Percentiles rank a stretch among this genome's conserved stretches.
phyloP scores from a whole-genome alignment of 495 filamentous ascomycete species.

The Penicillium soppii region DNA sequence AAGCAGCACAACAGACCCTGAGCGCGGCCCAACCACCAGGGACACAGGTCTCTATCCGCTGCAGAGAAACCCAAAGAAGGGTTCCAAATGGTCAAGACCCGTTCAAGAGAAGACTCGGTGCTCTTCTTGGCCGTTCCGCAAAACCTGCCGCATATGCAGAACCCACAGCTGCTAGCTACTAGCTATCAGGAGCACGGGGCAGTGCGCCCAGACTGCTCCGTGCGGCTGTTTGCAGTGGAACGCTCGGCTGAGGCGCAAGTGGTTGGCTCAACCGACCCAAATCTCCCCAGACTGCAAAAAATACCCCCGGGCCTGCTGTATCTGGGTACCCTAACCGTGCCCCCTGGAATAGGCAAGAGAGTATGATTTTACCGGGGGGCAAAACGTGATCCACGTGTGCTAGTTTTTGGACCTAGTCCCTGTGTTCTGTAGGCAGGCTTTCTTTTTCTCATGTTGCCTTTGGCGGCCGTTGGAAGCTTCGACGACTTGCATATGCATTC shows the following conservation, averaged over 20 bases:
- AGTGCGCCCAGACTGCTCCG: conserved; percentile 14
- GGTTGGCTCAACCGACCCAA: conserved; percentile 16
- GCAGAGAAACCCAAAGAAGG: conserved; percentile 8
- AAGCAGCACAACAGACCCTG: conserved; percentile 13
- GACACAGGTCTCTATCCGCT: conserved; percentile 16
- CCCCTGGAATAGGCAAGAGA: conserved; percentile 19
- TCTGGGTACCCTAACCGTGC: conserved; percentile 1
- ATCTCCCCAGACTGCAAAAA: conserved; percentile 9
- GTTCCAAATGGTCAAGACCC: conserved; percentile 10
- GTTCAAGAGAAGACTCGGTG: conserved; percentile 20
- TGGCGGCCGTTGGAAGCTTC: conserved; percentile 6
- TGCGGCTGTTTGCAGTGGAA: conserved; percentile 20
- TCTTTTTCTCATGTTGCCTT: conserved; percentile 2
- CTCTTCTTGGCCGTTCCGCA: conserved; percentile 10
- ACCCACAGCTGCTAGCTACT: conserved; percentile 4
- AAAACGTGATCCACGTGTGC: conserved; percentile 25
- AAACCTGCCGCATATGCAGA: conserved; percentile 4
- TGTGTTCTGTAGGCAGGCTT: not conserved
- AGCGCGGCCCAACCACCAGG: conserved; percentile 23
- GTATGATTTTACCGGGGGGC: conserved; percentile 10
- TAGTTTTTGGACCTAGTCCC: conserved; percentile 10
- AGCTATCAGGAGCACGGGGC: conserved; percentile 13
- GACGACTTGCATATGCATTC: conserved; percentile 3
- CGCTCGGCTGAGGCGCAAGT: conserved; percentile 9
- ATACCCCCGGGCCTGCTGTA: conserved; percentile 21